These are phyloP conservation scores for Stylonectria norvegica DNA, from an alignment of 2,329 filamentous ascomycete genomes.

Conservation along the genomic window DNA sequence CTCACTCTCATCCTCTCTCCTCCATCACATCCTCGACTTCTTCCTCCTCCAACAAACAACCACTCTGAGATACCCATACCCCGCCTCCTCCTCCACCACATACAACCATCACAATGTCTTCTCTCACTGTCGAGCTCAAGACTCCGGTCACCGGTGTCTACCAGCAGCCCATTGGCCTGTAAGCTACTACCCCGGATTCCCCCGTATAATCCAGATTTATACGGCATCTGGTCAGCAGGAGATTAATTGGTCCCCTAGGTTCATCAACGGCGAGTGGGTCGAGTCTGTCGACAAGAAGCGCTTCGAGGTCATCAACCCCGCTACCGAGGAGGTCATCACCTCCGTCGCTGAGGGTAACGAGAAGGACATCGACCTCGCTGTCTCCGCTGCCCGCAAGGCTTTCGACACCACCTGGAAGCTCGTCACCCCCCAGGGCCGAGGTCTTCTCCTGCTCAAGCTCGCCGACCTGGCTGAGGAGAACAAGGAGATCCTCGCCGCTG, in stretches of 20 bases:
- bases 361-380: conserved; percentile 80
- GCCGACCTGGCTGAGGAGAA: conserved; percentile 80
- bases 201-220: too few species aligned
- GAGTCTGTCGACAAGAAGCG: conserved; percentile 77
- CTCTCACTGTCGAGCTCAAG: conserved; percentile 58
- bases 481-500: conserved; percentile 68
- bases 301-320: conserved; percentile 88
- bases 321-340: conserved; percentile 79
- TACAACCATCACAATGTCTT: conserved; percentile 21
- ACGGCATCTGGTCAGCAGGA: too few species aligned
- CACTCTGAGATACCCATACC: conserved; percentile 20
- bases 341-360: conserved; percentile 81
- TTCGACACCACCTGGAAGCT: conserved; percentile 71
- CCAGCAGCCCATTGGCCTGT: conserved; percentile 61
- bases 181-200: too few species aligned
- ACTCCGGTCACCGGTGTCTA: conserved; percentile 62
- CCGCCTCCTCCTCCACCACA: conserved; percentile 13
- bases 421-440: conserved; percentile 67
- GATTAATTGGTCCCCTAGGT: conserved; percentile 55
- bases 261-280: conserved; percentile 92
- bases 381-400: conserved; percentile 79
- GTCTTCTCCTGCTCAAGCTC: conserved; percentile 68
- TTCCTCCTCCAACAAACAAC: conserved; percentile 3
- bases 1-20: conserved; percentile 16
- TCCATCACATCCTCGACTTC: conserved; percentile 16